Conservation (phyloP, 768 basidiomycete genomes). For the Leccinellum luteum region DNA sequence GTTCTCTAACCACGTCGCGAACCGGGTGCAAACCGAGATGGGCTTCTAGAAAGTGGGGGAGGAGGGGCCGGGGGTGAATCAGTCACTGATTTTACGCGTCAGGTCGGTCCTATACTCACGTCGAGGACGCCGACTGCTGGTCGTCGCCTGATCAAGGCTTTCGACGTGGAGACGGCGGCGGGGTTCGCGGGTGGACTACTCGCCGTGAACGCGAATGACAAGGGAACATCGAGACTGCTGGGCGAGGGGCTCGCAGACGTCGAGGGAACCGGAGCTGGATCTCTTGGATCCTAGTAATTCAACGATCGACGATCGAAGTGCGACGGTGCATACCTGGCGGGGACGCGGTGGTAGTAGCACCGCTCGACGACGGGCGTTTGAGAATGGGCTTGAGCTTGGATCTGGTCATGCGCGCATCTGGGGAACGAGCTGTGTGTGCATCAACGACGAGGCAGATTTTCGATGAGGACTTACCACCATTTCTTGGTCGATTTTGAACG, state of each 20-base stretch:
- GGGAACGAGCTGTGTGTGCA: not conserved
- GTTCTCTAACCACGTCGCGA: slow-evolving; percentile 18
- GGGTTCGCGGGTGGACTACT: not conserved
- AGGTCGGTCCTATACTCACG: not conserved
- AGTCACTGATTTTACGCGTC: not conserved
- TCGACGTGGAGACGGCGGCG: not conserved
- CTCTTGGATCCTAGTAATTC: not conserved
- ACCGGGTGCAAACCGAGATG: slow-evolving; percentile 13
- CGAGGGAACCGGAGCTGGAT: not conserved
- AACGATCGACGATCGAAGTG: not conserved
- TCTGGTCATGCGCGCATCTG: not conserved
- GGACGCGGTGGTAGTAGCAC: not conserved
- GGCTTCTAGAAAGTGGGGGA: not conserved
- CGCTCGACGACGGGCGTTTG: not conserved
- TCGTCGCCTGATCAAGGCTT: not conserved
- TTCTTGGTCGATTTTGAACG: not conserved
- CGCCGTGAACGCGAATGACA: not conserved
- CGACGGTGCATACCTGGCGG: slow-evolving; percentile 9
- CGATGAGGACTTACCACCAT: not conserved
- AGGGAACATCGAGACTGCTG: not conserved
- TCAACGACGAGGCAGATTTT: not conserved
- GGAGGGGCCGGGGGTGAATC: not conserved
- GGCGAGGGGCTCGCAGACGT: not conserved
- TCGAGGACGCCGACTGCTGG: not conserved
- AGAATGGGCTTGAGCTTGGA: slow-evolving; percentile 1